These are phyloP conservation scores for Exophiala aquamarina DNA, from an alignment of 2,329 filamentous ascomycete genomes.

Conservation along the genomic window DNA sequence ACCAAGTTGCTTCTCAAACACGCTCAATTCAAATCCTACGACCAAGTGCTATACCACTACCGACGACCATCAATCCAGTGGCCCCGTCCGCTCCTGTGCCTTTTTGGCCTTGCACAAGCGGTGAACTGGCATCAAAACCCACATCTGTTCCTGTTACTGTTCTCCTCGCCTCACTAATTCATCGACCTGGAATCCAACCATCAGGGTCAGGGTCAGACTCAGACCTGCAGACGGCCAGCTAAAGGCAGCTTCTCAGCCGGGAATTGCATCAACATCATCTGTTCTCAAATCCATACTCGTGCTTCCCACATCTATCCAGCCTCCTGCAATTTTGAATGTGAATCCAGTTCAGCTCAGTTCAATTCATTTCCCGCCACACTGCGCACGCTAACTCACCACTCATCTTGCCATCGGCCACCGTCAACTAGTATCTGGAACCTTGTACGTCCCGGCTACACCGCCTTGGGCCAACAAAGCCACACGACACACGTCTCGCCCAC, in stretches of 20 bases:
- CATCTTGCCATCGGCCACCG: neutral
- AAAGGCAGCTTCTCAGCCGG: neutral
- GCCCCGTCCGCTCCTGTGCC: neutral
- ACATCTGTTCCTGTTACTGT: constrained; percentile 1
- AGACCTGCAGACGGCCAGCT: neutral
- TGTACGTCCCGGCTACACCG: constrained; percentile 9
- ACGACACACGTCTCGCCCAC: constrained; percentile 3
- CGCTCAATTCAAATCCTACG: neutral
- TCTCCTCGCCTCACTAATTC: constrained; percentile 6
- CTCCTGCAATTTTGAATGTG: neutral
- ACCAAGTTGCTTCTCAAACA: neutral
- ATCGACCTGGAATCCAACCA: neutral
- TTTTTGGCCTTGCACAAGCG: constrained; percentile 18
- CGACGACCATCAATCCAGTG: neutral
- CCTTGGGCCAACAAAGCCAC: constrained; percentile 4
- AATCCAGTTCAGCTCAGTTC: neutral
- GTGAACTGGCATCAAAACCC: constrained; percentile 10
- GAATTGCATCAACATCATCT: neutral
- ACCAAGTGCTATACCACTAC: neutral
- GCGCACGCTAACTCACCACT: neutral
- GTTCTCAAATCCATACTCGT: neutral
- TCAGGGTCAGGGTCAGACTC: neutral
- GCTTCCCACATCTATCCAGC: neutral
- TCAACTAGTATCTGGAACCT: constrained; percentile 1
- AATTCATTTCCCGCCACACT: neutral